Percentiles rank a stretch among this genome's conserved stretches.
Evolutionary conservation across 2,329 filamentous ascomycete genomes (phyloP).

Genomic region (Sporothrix protearum): DNA sequence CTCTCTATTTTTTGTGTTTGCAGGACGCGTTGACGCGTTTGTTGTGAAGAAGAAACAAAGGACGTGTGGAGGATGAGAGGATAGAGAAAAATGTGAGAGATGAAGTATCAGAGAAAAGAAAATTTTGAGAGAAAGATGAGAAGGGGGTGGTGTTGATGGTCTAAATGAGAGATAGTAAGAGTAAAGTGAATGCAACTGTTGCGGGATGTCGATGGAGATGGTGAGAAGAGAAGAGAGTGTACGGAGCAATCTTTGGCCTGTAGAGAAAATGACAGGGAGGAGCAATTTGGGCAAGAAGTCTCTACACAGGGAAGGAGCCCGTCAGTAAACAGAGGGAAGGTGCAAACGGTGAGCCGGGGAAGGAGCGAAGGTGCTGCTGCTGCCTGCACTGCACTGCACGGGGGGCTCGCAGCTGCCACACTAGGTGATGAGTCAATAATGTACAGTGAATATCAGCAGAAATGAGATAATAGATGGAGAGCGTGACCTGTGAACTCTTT

Average conservation of each 20-base stretch:
- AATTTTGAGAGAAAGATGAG: background rate
- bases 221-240: too few species aligned
- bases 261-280: background rate
- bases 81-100: background rate
- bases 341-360: background rate
- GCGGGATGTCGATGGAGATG: background rate
- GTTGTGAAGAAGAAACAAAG: background rate
- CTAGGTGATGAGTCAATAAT: background rate
- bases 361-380: background rate
- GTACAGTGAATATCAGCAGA: background rate
- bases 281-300: too few species aligned
- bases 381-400: background rate
- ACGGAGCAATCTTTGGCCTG: background rate
- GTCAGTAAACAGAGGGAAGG: background rate
- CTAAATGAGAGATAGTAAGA: background rate
- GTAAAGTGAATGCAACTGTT: background rate
- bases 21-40: background rate
- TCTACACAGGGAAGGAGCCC: background rate
- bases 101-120: background rate
- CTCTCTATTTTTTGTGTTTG: background rate
- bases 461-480: background rate
- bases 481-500: background rate
- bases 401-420: background rate
- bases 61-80: too few species aligned
- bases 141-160: background rate